Percentiles rank a stretch among this genome's conserved stretches.
These are phyloP conservation scores for Zygosaccharomyces pseudobailii DNA, from an alignment of 1,139 yeast species.

Conservation along the genomic window DNA sequence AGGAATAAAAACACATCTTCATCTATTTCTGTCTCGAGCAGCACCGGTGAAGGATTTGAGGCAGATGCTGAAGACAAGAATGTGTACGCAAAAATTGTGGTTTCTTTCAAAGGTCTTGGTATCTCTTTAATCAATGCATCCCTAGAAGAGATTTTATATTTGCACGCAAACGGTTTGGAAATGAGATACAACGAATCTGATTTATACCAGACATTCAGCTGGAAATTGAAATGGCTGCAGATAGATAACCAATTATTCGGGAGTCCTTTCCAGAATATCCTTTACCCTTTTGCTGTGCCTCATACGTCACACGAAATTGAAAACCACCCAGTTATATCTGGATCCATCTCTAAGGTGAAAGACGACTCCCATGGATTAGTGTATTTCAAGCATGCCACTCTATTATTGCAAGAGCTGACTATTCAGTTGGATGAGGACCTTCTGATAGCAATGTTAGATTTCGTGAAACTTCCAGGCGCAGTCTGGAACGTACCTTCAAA, in stretches of 20 bases:
- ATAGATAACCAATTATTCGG: conserved; percentile 89
- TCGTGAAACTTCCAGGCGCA: conserved; percentile 68
- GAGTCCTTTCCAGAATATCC: conserved; percentile 77
- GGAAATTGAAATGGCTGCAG: conserved; percentile 91
- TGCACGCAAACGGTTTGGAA: conserved; percentile 77
- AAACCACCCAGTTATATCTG: conserved; percentile 85
- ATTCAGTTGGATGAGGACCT: conserved; percentile 93
- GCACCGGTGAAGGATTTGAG: conserved; percentile 52
- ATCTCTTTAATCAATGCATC: conserved; percentile 72
- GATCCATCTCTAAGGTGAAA: conserved; percentile 74
- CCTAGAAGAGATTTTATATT: conserved; percentile 73
- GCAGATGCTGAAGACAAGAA: conserved; percentile 65
- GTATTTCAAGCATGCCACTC: conserved; percentile 86
- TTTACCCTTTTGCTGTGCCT: conserved; percentile 91
- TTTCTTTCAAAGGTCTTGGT: conserved; percentile 84
- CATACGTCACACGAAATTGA: conserved; percentile 80
- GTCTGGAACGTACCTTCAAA: conserved; percentile 48
- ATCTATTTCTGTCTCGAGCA: conserved; percentile 32
- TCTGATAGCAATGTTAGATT: conserved; percentile 74
- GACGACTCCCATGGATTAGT: conserved; percentile 88
- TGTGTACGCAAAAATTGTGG: conserved; percentile 53
- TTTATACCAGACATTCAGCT: conserved; percentile 69
- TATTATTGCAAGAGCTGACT: conserved; percentile 84
- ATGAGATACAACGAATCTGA: conserved; percentile 79
- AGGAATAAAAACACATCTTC: conserved; percentile 20